Evolutionary conservation across 2,329 filamentous ascomycete species (phyloP).

Genomic region (Sarocladium kiliense): DNA sequence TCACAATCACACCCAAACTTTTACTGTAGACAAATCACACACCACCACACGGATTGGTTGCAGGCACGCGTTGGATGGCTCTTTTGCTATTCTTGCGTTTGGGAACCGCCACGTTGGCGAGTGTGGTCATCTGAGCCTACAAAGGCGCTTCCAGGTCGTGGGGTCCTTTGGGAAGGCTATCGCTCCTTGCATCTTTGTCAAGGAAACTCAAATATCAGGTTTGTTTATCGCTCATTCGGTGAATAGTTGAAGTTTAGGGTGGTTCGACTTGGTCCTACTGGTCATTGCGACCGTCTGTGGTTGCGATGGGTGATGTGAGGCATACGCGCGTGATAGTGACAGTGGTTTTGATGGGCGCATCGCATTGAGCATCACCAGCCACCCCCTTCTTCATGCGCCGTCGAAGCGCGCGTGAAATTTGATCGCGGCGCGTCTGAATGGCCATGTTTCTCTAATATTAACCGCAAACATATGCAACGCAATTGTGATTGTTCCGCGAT

Average conservation of each 20-base stretch:
- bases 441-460: neutral
- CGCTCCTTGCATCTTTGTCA: neutral
- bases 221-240: neutral
- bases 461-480: neutral
- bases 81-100: too few relatives aligned
- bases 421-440: conserved; percentile 1
- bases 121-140: too few relatives aligned
- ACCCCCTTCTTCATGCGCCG: neutral
- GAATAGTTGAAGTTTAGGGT: neutral
- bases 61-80: too few relatives aligned
- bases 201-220: neutral
- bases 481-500: too few relatives aligned
- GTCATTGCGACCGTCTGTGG: too few relatives aligned
- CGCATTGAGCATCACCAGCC: neutral
- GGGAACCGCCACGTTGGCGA: too few relatives aligned
- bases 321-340: neutral
- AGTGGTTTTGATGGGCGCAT: neutral
- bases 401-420: conserved; percentile 2
- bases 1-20: neutral
- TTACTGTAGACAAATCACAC: neutral
- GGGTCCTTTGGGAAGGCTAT: too few relatives aligned
- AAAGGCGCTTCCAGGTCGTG: too few relatives aligned
- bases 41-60: neutral
- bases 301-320: too few relatives aligned
- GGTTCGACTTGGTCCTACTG: too few relatives aligned